phyloP scores from a whole-genome alignment of 345 rosid genomes.

The Brassica carinata region DNA sequence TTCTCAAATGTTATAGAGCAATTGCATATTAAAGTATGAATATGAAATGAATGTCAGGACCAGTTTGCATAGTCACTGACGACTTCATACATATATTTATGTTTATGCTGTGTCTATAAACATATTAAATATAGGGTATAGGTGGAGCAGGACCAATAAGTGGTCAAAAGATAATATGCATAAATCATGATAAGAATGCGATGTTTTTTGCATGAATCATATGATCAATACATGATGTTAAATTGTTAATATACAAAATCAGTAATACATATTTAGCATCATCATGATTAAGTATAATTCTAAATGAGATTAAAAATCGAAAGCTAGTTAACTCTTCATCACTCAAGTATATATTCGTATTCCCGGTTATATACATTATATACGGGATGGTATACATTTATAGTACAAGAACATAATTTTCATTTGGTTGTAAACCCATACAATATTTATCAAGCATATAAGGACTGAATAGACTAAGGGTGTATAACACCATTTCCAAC shows the following conservation, averaged over 20 bases:
- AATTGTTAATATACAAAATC: neutral
- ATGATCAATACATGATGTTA: neutral
- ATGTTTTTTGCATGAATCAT: conserved; percentile 19
- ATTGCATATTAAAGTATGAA: conserved; percentile 15
- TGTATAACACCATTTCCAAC: neutral
- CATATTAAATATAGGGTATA: conserved; percentile 6
- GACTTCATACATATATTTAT: neutral
- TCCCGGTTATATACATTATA: too few species aligned
- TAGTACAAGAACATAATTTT: neutral
- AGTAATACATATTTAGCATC: neutral
- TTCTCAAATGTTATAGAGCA: neutral
- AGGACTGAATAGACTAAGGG: neutral
- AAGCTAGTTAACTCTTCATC: neutral
- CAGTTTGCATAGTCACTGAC: conserved; percentile 19
- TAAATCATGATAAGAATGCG: conserved; percentile 19
- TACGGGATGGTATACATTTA: neutral
- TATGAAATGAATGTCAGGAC: conserved; percentile 18
- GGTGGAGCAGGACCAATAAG: conserved; percentile 30
- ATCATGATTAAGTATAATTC: neutral
- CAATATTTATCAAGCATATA: neutral
- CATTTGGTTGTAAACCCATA: neutral
- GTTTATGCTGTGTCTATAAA: conserved; percentile 3
- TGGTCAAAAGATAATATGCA: conserved; percentile 17
- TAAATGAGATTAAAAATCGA: neutral
- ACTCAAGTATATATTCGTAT: neutral